Evolutionary conservation across 129 eudicot genomes (phyloP).

Genomic region (Helichrysum umbraculigerum): DNA sequence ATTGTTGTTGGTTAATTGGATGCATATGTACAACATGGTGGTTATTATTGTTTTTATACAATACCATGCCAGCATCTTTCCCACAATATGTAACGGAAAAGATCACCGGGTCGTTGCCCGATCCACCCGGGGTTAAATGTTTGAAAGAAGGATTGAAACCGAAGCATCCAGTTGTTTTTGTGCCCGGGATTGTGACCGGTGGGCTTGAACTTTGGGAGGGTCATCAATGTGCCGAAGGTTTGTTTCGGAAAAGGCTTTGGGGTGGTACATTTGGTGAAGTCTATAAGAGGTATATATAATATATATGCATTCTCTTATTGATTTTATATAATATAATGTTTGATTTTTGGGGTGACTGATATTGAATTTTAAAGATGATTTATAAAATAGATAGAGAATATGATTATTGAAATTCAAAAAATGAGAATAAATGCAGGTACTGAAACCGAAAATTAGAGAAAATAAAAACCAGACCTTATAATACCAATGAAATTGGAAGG

Average conservation of each 20-base stretch:
- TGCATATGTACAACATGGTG: slow-evolving; percentile 80
- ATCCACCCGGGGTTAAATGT: slow-evolving; percentile 87
- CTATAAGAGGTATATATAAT: slow-evolving; percentile 60
- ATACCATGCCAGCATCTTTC: slow-evolving; percentile 78
- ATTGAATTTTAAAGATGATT: too few species aligned
- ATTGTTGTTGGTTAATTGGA: slow-evolving; percentile 85
- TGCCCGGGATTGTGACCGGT: slow-evolving; percentile 92
- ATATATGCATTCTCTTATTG: too few species aligned
- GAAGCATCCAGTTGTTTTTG: slow-evolving; percentile 93
- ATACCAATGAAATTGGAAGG: too few species aligned
- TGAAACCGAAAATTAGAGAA: too few species aligned
- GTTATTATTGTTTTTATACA: slow-evolving; percentile 65
- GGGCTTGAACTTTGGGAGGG: slow-evolving; percentile 99
- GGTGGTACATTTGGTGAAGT: slow-evolving; percentile 96
- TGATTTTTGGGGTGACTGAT: too few species aligned
- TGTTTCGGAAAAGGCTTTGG: slow-evolving; percentile 94
- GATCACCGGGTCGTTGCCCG: slow-evolving; percentile 86
- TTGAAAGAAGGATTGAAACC: slow-evolving; percentile 65
- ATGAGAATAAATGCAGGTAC: too few species aligned
- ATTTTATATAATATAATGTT: too few species aligned
- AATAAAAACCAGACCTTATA: too few species aligned
- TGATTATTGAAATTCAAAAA: too few species aligned
- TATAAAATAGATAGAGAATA: too few species aligned
- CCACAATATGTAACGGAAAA: slow-evolving; percentile 93
- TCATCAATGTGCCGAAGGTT: slow-evolving; percentile 72